Evolutionary conservation across 2,329 filamentous ascomycete genomes (phyloP).

Genomic region (Grosmannia huntii): DNA sequence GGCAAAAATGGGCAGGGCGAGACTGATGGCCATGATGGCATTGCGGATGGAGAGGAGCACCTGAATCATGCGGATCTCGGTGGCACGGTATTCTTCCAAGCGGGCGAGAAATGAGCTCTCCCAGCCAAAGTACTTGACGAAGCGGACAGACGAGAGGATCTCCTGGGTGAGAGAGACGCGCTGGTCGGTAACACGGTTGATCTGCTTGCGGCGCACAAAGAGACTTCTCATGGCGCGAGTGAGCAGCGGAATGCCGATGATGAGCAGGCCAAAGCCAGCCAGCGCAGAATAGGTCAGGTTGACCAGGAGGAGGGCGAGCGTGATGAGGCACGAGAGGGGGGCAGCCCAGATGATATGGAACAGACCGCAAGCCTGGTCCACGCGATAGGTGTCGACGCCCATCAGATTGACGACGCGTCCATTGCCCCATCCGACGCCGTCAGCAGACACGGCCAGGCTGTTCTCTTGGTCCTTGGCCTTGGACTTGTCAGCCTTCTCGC

Average conservation of each 20-base stretch:
- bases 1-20: slow-evolving; percentile 84
- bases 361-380: slow-evolving; percentile 77
- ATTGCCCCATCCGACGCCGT: slow-evolving; percentile 80
- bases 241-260: slow-evolving; percentile 65
- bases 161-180: slow-evolving; percentile 86
- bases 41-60: slow-evolving; percentile 72
- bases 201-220: slow-evolving; percentile 59
- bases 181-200: slow-evolving; percentile 92
- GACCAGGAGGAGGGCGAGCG: slow-evolving; percentile 66
- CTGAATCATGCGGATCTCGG: slow-evolving; percentile 77
- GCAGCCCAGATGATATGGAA: slow-evolving; percentile 89
- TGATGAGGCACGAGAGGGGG: slow-evolving; percentile 65
- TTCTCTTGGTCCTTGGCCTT: slow-evolving; percentile 21
- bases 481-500: slow-evolving; percentile 24
- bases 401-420: slow-evolving; percentile 86
- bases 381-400: slow-evolving; percentile 87
- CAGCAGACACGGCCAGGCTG: slow-evolving; percentile 25
- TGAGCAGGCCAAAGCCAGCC: slow-evolving; percentile 71
- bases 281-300: slow-evolving; percentile 86
- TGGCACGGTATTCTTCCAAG: slow-evolving; percentile 57
- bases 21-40: slow-evolving; percentile 68
- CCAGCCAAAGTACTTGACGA: slow-evolving; percentile 97
- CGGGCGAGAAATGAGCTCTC: slow-evolving; percentile 74
- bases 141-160: slow-evolving; percentile 78
- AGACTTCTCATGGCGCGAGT: slow-evolving; percentile 65